Conservation (phyloP, 805 yeast genomes). For the Hanseniaspora jakobsenii region DNA sequence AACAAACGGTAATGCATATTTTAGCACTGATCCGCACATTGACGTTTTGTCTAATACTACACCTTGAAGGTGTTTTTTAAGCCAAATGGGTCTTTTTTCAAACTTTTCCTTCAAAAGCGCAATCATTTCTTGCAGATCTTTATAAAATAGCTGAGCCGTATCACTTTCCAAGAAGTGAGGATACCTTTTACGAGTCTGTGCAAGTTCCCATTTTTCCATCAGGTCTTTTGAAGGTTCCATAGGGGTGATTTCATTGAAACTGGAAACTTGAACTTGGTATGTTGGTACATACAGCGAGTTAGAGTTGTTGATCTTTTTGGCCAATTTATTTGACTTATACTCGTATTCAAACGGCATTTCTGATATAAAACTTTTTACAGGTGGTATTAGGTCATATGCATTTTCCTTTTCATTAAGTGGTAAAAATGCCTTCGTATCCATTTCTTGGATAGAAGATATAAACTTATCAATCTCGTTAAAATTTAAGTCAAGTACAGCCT, state of each 20-base stretch:
- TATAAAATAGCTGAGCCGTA: slow-evolving; percentile 25
- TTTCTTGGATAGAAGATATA: slow-evolving; percentile 29
- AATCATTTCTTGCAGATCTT: slow-evolving; percentile 25
- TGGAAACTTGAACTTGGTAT: slow-evolving; percentile 38
- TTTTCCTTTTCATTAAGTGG: slow-evolving; percentile 21
- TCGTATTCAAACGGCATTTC: slow-evolving; percentile 67
- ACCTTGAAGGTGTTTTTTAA: slow-evolving; percentile 55
- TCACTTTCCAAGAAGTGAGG: slow-evolving; percentile 26
- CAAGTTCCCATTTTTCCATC: slow-evolving; percentile 33
- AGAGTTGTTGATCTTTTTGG: slow-evolving; percentile 22
- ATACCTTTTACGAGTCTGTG: slow-evolving; percentile 24
- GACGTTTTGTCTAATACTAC: slow-evolving; percentile 33
- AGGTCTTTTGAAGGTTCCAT: slow-evolving; percentile 39
- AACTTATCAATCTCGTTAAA: slow-evolving; percentile 26
- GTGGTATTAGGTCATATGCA: slow-evolving; percentile 59
- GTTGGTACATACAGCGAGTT: slow-evolving; percentile 28
- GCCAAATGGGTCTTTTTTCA: slow-evolving; percentile 69
- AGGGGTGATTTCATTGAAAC: slow-evolving; percentile 40
- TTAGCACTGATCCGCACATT: slow-evolving; percentile 28
- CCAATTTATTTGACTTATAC: slow-evolving; percentile 53
- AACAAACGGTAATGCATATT: slow-evolving; percentile 73
- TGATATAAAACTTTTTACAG: slow-evolving; percentile 68
- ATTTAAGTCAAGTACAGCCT: slow-evolving; percentile 25
- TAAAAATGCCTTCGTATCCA: slow-evolving; percentile 31
- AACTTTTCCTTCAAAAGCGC: slow-evolving; percentile 36